Evolutionary conservation across 2,329 filamentous ascomycete genomes (phyloP).

Genomic region (Talaromyces albobiverticillius): DNA sequence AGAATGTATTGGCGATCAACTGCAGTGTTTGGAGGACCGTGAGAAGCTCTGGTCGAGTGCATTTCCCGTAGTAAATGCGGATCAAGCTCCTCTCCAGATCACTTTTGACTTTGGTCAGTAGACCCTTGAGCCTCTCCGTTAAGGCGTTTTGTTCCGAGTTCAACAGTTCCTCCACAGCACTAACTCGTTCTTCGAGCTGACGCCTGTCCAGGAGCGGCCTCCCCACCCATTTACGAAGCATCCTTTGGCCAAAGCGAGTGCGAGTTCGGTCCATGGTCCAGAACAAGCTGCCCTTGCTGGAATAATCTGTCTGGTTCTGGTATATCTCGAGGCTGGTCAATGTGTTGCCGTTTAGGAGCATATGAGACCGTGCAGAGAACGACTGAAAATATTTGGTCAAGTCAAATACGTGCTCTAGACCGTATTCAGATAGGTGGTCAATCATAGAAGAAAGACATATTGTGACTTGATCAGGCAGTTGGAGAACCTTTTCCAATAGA

Average conservation of each 20-base stretch:
- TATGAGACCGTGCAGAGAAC: slow-evolving; percentile 90
- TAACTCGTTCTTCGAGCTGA: slow-evolving; percentile 72
- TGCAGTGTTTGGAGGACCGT: slow-evolving; percentile 82
- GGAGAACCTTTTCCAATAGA: slow-evolving; percentile 81
- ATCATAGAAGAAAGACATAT: slow-evolving; percentile 97
- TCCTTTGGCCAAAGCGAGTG: slow-evolving; percentile 81
- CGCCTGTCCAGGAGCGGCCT: slow-evolving; percentile 76
- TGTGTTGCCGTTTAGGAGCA: slow-evolving; percentile 94
- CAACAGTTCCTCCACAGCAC: slow-evolving; percentile 82
- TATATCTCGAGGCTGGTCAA: slow-evolving; percentile 93
- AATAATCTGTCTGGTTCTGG: slow-evolving; percentile 85
- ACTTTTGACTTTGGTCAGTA: slow-evolving; percentile 69
- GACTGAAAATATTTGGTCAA: slow-evolving; percentile 96
- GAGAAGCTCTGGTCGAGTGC: slow-evolving; percentile 82
- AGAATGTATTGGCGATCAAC: slow-evolving; percentile 73
- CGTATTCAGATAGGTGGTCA: slow-evolving; percentile 84
- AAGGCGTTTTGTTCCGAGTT: slow-evolving; percentile 62
- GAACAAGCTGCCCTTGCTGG: slow-evolving; percentile 82
- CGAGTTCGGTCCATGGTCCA: slow-evolving; percentile 93
- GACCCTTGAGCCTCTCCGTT: slow-evolving; percentile 69
- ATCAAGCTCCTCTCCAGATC: slow-evolving; percentile 93
- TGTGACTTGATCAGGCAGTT: slow-evolving; percentile 79
- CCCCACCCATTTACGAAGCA: slow-evolving; percentile 93
- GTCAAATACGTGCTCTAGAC: slow-evolving; percentile 91
- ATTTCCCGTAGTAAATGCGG: slow-evolving; percentile 94